Evolutionary conservation across 192 early-diverging fungal species (phyloP).

Genomic region (Coemansia sp.): DNA sequence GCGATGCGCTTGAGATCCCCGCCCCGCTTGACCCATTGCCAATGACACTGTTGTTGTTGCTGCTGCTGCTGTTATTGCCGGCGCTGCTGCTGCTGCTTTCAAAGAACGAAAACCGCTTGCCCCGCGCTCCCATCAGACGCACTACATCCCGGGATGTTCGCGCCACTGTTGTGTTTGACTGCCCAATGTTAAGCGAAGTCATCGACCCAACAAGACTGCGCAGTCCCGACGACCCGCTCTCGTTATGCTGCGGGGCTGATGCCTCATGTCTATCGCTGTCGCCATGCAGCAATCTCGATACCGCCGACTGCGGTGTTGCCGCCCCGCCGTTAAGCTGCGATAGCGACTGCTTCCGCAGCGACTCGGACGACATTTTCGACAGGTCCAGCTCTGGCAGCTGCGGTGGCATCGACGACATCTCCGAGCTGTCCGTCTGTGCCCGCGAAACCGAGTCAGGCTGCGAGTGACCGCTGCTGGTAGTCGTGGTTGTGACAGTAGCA

Average conservation of each 20-base stretch:
- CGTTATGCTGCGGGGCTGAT: slow-evolving; percentile 2
- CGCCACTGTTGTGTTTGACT: slow-evolving; percentile 29
- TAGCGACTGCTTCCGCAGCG: slow-evolving; percentile 6
- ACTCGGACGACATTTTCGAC: slow-evolving; percentile 44
- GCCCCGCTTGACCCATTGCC: slow-evolving; percentile 4
- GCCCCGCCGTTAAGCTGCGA: neutral
- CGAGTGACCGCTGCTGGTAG: neutral
- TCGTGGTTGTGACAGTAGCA: neutral
- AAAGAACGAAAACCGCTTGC: slow-evolving; percentile 57
- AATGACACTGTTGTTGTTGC: neutral
- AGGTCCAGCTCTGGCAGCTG: slow-evolving; percentile 55
- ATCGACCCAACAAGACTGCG: slow-evolving; percentile 54
- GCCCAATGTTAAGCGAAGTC: slow-evolving; percentile 39
- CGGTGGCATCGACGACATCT: slow-evolving; percentile 27
- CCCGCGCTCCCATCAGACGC: slow-evolving; percentile 50
- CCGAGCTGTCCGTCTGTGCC: slow-evolving; percentile 2
- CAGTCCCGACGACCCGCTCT: slow-evolving; percentile 19
- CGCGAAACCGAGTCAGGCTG: neutral
- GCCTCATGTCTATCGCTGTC: slow-evolving; percentile 1
- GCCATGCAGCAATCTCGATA: neutral
- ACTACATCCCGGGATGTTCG: slow-evolving; percentile 52
- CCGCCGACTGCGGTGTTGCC: slow-evolving; percentile 1
- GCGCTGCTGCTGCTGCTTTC: slow-evolving; percentile 30
- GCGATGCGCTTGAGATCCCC: neutral
- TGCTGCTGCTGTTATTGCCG: neutral